A percentile compares a stretch with the other conserved stretches of the same genome.
Conservation (phyloP, 1,284 basidiomycete species). For the Inonotus hispidus region DNA sequence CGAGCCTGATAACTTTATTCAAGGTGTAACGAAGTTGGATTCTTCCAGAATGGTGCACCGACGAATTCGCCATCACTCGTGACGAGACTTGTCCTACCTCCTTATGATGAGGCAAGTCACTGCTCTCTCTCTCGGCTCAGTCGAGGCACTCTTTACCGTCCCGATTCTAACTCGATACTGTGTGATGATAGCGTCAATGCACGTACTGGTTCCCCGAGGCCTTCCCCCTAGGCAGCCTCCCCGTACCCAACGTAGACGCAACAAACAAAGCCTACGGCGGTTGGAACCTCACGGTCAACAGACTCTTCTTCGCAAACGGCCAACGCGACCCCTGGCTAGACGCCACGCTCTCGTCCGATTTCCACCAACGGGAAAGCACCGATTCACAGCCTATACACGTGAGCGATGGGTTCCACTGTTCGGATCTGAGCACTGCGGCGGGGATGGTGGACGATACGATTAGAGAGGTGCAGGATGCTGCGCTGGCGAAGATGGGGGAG, state of each 20-base stretch:
- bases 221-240: constrained; percentile 35
- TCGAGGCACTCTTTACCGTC: no score
- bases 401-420: constrained; percentile 61
- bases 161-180: background rate
- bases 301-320: constrained; percentile 67
- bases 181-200: constrained; percentile 49
- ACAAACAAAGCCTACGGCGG: constrained; percentile 53
- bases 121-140: background rate
- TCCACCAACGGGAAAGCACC: constrained; percentile 43
- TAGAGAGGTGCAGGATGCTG: constrained; percentile 44
- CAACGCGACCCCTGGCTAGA: constrained; percentile 68
- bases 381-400: constrained; percentile 47
- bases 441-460: constrained; percentile 47
- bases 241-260: constrained; percentile 32
- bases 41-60: constrained; percentile 56
- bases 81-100: constrained; percentile 53
- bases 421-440: constrained; percentile 44
- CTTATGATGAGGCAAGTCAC: constrained; percentile 47
- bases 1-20: background rate
- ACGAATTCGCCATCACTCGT: constrained; percentile 46
- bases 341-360: constrained; percentile 57
- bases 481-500: constrained; percentile 36
- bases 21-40: constrained; percentile 68
- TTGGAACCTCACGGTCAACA: constrained; percentile 52
- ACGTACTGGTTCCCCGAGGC: constrained; percentile 51